Conservation (phyloP, 2,329 filamentous ascomycete species). For the Leptographium procerum region DNA sequence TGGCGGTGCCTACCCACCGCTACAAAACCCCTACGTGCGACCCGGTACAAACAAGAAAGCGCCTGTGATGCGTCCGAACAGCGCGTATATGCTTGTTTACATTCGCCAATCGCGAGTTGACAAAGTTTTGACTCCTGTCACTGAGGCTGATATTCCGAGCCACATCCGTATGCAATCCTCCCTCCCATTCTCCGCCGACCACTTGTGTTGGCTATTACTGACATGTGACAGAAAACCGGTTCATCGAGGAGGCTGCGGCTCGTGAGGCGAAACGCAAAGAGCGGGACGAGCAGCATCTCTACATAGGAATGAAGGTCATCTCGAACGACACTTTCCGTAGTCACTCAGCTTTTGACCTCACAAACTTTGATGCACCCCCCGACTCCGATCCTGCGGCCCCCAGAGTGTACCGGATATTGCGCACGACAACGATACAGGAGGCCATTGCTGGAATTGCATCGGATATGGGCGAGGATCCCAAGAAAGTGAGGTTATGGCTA, state of each 20-base stretch:
- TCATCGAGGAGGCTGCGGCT: conserved; percentile 71
- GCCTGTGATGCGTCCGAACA: conserved; percentile 56
- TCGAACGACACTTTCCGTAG: conserved; percentile 70
- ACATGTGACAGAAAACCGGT: conserved; percentile 45
- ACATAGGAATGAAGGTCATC: conserved; percentile 73
- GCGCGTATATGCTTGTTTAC: conserved; percentile 98
- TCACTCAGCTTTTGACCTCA: conserved; percentile 77
- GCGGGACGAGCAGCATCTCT: conserved; percentile 87
- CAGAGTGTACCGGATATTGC: conserved; percentile 59
- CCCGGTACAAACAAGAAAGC: conserved; percentile 39
- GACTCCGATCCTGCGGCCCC: conserved; percentile 55
- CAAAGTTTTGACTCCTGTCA: conserved; percentile 64
- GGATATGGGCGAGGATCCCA: conserved; percentile 56
- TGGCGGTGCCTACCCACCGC: conserved; percentile 64
- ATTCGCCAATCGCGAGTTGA: conserved; percentile 81
- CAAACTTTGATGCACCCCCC: conserved; percentile 50
- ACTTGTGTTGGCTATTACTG: not conserved
- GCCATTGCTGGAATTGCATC: conserved; percentile 60
- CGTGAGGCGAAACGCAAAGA: conserved; percentile 74
- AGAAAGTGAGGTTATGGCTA: conserved; percentile 73
- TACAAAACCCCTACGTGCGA: conserved; percentile 33
- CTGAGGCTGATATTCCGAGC: conserved; percentile 65
- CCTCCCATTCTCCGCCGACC: too few relatives aligned
- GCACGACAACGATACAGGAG: conserved; percentile 64
- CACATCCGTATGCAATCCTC: conserved; percentile 52